Percentiles rank a stretch among this genome's conserved stretches.
Evolutionary conservation across 2,329 filamentous ascomycete species (phyloP).

Genomic region (Aspergillus quadrilineatus): DNA sequence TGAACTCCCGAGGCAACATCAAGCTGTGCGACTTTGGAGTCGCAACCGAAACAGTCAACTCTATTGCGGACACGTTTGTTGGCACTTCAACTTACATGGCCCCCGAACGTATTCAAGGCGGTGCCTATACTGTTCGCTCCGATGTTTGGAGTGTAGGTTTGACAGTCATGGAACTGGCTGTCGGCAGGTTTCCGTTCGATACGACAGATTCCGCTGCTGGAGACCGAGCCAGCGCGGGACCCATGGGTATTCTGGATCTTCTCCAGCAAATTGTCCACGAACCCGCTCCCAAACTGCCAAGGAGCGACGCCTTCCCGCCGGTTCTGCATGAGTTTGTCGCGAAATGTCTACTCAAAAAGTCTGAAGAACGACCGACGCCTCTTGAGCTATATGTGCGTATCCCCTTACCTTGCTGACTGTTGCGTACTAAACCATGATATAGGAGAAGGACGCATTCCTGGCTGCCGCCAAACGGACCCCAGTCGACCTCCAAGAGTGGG

Average conservation of each 20-base stretch:
- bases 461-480: conserved; percentile 96
- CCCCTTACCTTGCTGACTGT: not conserved
- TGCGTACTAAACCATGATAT: conserved; percentile 24
- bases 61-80: conserved; percentile 96
- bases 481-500: conserved; percentile 91
- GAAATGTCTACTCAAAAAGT: conserved; percentile 88
- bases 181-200: conserved; percentile 94
- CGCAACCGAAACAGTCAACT: conserved; percentile 97
- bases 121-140: conserved; percentile 95
- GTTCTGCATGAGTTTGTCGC: conserved; percentile 97
- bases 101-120: conserved; percentile 93
- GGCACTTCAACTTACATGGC: conserved; percentile 99
- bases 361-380: conserved; percentile 84
- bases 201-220: conserved; percentile 75
- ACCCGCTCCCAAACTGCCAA: conserved; percentile 85
- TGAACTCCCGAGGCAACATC: conserved; percentile 91
- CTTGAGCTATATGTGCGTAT: conserved; percentile 81
- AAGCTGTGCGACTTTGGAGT: conserved; percentile 99
- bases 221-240: conserved; percentile 64
- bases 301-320: conserved; percentile 93
- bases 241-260: conserved; percentile 92
- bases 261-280: conserved; percentile 97
- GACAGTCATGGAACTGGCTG: conserved; percentile 93
- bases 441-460: conserved; percentile 92
- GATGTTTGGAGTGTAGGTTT: conserved; percentile 99